These are phyloP conservation scores for Flueggea neowawraea DNA, from an alignment of 441 rosid species.

Conservation along the genomic window DNA sequence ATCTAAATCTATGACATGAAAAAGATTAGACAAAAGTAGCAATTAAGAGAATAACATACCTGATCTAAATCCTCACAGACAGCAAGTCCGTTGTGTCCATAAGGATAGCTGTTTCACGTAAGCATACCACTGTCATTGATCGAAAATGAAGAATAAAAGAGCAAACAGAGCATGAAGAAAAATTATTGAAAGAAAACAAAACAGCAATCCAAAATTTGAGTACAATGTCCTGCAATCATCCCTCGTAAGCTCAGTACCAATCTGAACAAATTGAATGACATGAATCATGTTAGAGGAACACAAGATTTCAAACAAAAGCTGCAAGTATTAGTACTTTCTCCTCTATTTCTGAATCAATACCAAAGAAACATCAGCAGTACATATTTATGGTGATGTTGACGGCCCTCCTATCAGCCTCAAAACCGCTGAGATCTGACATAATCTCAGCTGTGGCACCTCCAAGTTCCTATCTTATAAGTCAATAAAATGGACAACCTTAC, in stretches of 20 bases:
- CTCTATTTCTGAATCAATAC: background rate
- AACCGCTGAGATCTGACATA: constrained; percentile 94
- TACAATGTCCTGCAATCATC: constrained; percentile 94
- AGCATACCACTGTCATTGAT: constrained; percentile 13
- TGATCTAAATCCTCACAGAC: constrained; percentile 95
- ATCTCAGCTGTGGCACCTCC: constrained; percentile 98
- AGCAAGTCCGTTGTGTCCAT: constrained; percentile 97
- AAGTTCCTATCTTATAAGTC: constrained; percentile 56
- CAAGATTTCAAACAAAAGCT: too few species aligned
- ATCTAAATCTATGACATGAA: too few species aligned
- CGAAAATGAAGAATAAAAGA: background rate
- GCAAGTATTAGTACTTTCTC: too few species aligned
- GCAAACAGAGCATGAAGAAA: background rate
- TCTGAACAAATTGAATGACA: constrained; percentile 32
- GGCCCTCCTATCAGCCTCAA: constrained; percentile 98
- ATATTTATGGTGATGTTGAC: constrained; percentile 93
- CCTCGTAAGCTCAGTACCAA: constrained; percentile 98
- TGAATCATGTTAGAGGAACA: too few species aligned
- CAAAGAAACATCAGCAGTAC: constrained; percentile 21
- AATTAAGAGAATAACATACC: constrained; percentile 27
- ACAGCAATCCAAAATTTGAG: constrained; percentile 95
- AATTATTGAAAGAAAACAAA: constrained; percentile 14
- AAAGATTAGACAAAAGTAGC: background rate
- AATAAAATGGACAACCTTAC: background rate
- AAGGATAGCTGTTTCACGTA: constrained; percentile 61